phyloP scores from a whole-genome alignment of 768 basidiomycete species.

The Lentinus brumalis region DNA sequence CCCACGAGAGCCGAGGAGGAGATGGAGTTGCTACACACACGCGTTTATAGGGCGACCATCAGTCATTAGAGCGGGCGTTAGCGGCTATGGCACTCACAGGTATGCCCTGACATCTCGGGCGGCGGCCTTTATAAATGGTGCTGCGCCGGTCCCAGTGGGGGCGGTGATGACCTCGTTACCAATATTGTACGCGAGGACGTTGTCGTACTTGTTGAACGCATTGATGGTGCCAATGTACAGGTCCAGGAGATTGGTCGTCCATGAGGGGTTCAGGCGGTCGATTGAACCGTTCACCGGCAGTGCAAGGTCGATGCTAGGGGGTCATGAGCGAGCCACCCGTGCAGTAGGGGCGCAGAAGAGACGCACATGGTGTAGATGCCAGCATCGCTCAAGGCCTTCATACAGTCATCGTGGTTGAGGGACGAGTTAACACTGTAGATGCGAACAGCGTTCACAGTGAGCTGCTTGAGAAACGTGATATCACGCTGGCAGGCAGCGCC shows the following conservation, averaged over 20 bases:
- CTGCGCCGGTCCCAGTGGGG: constrained; percentile 57
- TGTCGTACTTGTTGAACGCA: constrained; percentile 82
- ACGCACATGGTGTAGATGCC: constrained; percentile 90
- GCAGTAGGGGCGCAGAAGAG: neutral
- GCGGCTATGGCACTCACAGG: constrained; percentile 53
- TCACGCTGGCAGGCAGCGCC: constrained; percentile 73
- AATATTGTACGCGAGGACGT: constrained; percentile 86
- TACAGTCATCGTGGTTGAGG: constrained; percentile 85
- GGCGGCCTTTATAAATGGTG: constrained; percentile 87
- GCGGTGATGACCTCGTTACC: constrained; percentile 84
- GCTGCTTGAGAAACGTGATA: constrained; percentile 70
- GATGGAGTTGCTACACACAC: constrained; percentile 55
- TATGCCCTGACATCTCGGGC: constrained; percentile 88
- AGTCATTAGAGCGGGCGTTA: neutral
- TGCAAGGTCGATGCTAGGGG: constrained; percentile 77
- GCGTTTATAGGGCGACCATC: neutral
- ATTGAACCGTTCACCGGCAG: constrained; percentile 87
- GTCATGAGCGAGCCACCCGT: constrained; percentile 5
- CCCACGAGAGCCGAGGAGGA: constrained; percentile 70
- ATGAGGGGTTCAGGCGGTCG: constrained; percentile 68
- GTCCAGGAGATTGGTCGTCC: constrained; percentile 81
- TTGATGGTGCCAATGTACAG: constrained; percentile 79
- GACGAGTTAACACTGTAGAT: constrained; percentile 86
- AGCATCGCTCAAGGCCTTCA: constrained; percentile 72
- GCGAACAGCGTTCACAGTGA: constrained; percentile 81